Evolutionary conservation across 2,329 filamentous ascomycete species (phyloP).

Genomic region (Hirsutella rhossiliensis): DNA sequence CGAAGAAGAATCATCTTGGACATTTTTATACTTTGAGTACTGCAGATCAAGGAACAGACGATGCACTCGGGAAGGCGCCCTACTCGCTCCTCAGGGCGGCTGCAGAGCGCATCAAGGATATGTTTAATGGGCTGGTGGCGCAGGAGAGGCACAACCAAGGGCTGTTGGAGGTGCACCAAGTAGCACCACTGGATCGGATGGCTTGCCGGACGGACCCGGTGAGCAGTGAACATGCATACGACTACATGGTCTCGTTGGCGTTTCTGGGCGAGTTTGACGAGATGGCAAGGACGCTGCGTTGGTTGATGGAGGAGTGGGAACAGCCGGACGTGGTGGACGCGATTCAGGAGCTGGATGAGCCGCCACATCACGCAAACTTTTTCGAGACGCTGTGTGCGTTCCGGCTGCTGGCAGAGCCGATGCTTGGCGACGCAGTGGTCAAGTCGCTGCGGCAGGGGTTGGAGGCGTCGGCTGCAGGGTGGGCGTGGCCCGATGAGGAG

Average conservation of each 20-base stretch:
- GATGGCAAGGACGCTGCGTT: conserved; percentile 44
- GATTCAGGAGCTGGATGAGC: conserved; percentile 20
- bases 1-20: conserved; percentile 1
- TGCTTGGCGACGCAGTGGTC: conserved; percentile 21
- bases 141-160: conserved; percentile 11
- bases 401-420: conserved; percentile 32
- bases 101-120: conserved; percentile 12
- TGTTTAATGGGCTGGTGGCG: conserved; percentile 13
- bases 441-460: conserved; percentile 16
- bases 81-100: conserved; percentile 9
- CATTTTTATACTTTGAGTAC: neutral
- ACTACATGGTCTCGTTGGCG: conserved; percentile 52
- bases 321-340: conserved; percentile 20
- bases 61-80: neutral
- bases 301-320: conserved; percentile 41
- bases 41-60: neutral
- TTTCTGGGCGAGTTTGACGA: conserved; percentile 45
- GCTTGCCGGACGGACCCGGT: conserved; percentile 19
- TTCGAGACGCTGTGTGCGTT: conserved; percentile 32
- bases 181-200: conserved; percentile 21
- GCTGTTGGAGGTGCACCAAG: conserved; percentile 7
- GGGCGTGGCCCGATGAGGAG: conserved; percentile 26
- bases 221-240: conserved; percentile 30
- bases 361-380: conserved; percentile 20
- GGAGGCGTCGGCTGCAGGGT: conserved; percentile 12